Base-by-base conservation (phyloP, 2,329 filamentous ascomycete genomes). In the Paradendryphiella salina region DNA sequence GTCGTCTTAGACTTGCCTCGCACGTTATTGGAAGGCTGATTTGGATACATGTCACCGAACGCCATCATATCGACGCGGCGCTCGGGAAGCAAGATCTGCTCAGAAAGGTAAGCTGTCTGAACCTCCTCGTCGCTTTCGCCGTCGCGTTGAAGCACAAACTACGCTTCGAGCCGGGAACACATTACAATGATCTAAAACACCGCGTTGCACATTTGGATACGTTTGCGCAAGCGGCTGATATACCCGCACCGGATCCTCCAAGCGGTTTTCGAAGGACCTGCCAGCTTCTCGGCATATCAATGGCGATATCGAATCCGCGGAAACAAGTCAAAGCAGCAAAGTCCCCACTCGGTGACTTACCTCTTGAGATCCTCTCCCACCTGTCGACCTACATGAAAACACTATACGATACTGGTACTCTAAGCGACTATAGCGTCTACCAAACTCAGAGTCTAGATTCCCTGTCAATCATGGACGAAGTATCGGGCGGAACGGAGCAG, bases 121-220 rank as follows among this genome's bases (percentile, higher is more conserved):
- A 94, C 70, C 78, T 94, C 10, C 80, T 94, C 56, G 80, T 90
- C 17, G 87, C 89, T 1, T 94, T 89, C 64, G 80, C 88, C n/a
- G 78, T 89, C 4, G 76, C 89, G 1, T 79, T 94, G 50, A 94
- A 93, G 75, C 90, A 93, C 73, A 86, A 85, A 62, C 81, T 94
- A n/a, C 88, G 90, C 11, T 93, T 93, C 69, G 89, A 94, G 67
- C 89, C 89, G 0, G 89, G 87, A 63, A 83, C 84, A 26, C 81
- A 86, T 44, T 92, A 94, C 67, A 81, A 86, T 2, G 89, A 94
- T 64, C 76, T 94, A 4, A 75, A 82, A 26, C 82, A 85, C 28
- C 77, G 92, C 2, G 81, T 92, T 23, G 80, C 80, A 4, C 85
- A 92, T 64, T 78, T 95, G 18, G 81, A 89, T 59, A 92, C 88